Evolutionary conservation across 1,139 yeast species (phyloP).

Genomic region (Yamadazyma diospyri): DNA sequence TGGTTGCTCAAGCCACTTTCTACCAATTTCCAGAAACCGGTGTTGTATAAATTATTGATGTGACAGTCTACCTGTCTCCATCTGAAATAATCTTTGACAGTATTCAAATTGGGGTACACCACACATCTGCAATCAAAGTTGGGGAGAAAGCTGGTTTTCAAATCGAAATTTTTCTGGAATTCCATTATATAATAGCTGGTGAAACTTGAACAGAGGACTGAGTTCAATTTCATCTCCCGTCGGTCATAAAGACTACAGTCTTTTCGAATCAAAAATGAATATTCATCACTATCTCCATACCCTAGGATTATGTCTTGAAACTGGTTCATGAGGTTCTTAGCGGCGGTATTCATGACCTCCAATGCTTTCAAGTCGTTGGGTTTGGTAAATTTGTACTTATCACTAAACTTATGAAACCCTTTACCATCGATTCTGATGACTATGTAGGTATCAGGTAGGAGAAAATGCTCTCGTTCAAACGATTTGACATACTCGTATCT

Average conservation of each 20-base stretch:
- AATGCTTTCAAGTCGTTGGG: constrained; percentile 85
- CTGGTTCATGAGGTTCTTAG: constrained; percentile 56
- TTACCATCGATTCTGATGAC: constrained; percentile 90
- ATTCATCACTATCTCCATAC: constrained; percentile 95
- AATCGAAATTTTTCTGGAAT: constrained; percentile 61
- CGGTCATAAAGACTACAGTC: constrained; percentile 72
- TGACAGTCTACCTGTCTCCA: constrained; percentile 99
- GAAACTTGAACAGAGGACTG: constrained; percentile 79
- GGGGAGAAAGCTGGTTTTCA: constrained; percentile 52
- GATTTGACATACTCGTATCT: constrained; percentile 79
- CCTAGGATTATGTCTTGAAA: constrained; percentile 76
- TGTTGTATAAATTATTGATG: constrained; percentile 88
- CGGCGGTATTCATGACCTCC: constrained; percentile 77
- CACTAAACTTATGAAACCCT: constrained; percentile 85
- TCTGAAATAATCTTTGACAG: constrained; percentile 74
- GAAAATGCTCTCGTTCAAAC: constrained; percentile 70
- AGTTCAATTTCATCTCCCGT: constrained; percentile 72
- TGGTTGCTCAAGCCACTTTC: constrained; percentile 58
- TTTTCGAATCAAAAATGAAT: constrained; percentile 68
- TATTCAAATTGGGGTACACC: constrained; percentile 62
- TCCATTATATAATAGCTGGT: constrained; percentile 68
- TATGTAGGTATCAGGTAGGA: constrained; percentile 78
- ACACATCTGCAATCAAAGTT: constrained; percentile 92
- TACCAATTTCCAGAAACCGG: constrained; percentile 88
- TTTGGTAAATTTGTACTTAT: constrained; percentile 67